Evolutionary conservation across 208 protist species (phyloP).

Genomic region (Porcisia deanei): DNA sequence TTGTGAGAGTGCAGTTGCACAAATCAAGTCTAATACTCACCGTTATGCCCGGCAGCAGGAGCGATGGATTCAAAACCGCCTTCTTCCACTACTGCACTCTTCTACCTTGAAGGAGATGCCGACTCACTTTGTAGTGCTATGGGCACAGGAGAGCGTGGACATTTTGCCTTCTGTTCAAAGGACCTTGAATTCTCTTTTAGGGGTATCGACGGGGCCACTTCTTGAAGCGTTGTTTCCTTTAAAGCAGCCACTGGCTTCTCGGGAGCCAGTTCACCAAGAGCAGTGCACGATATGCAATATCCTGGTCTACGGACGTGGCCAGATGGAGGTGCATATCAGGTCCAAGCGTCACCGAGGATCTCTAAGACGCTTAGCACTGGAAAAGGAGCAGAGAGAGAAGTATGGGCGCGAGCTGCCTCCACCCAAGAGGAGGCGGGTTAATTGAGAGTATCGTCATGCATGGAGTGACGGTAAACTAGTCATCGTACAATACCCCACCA

Average conservation of each 20-base stretch:
- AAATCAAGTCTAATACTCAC: slow-evolving; percentile 72
- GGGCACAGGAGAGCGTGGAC: neutral
- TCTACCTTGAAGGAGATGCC: slow-evolving; percentile 23
- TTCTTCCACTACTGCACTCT: slow-evolving; percentile 41
- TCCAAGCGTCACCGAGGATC: slow-evolving; percentile 74
- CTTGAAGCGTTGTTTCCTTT: slow-evolving; percentile 14
- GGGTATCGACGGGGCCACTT: neutral
- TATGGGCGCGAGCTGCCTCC: slow-evolving; percentile 67
- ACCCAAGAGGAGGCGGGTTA: slow-evolving; percentile 33
- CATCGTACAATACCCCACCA: slow-evolving; percentile 1
- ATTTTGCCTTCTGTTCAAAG: neutral
- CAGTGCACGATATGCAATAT: slow-evolving; percentile 57
- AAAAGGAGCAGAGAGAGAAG: slow-evolving; percentile 52
- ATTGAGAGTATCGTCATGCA: neutral
- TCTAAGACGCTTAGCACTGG: slow-evolving; percentile 41
- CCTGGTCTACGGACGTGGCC: slow-evolving; percentile 53
- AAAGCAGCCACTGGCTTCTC: neutral
- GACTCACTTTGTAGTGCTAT: slow-evolving; percentile 21
- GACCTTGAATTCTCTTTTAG: slow-evolving; percentile 8
- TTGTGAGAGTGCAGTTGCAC: slow-evolving; percentile 35
- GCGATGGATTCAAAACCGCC: slow-evolving; percentile 79
- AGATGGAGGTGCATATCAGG: slow-evolving; percentile 51
- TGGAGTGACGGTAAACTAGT: neutral
- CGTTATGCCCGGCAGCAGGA: slow-evolving; percentile 81
- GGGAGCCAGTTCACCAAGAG: slow-evolving; percentile 44